These are phyloP conservation scores for Patellaria atrata DNA, from an alignment of 495 filamentous ascomycete species.

Conservation along the genomic window DNA sequence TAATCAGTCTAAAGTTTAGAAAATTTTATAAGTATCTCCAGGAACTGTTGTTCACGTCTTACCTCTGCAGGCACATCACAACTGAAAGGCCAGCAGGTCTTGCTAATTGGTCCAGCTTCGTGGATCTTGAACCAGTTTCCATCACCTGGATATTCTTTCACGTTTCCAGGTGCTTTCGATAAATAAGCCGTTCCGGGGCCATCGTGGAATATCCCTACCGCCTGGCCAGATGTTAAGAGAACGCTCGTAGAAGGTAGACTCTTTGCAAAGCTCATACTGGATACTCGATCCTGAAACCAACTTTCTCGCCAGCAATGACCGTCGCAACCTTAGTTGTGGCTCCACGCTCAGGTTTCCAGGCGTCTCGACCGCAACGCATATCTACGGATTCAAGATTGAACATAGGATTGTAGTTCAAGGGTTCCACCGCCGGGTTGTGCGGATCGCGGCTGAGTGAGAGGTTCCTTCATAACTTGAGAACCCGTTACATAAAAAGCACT, in stretches of 20 bases:
- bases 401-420: no score
- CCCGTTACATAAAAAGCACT: no score
- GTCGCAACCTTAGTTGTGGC: constrained; percentile 4
- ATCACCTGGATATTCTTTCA: background rate
- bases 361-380: constrained; percentile 7
- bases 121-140: constrained; percentile 2
- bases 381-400: constrained; percentile 6
- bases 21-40: no score
- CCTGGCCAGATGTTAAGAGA: no score
- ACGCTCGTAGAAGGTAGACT: no score
- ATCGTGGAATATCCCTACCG: background rate
- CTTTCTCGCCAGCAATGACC: constrained; percentile 1
- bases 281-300: constrained; percentile 5
- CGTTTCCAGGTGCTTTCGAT: constrained; percentile 1
- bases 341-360: background rate
- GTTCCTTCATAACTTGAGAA: no score
- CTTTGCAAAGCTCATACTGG: no score
- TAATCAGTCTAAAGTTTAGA: no score
- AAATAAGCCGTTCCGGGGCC: constrained; percentile 2
- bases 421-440: no score
- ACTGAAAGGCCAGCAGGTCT: background rate
- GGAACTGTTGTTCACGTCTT: no score
- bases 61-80: background rate
- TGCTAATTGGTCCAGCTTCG: background rate
- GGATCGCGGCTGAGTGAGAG: no score